Evolutionary conservation across 306 rosid genomes (phyloP), one percentile per base, ranked within the genome.

Genomic region (Nissolia schottii): DNA sequence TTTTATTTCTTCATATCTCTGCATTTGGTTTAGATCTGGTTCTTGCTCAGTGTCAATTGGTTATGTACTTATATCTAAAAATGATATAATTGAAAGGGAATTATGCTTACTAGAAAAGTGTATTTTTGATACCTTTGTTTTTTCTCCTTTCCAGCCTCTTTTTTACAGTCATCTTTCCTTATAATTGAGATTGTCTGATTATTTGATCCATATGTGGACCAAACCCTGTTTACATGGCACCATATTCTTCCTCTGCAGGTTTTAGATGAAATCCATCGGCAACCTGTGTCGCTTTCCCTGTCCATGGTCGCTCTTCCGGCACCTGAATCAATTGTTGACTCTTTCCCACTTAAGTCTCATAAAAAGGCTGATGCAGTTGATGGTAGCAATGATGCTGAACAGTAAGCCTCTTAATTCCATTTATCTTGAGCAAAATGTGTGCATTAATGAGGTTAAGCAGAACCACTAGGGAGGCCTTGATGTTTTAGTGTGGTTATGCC

Each of bases 301-400:
- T 91, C 95, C 13, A 84, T 90, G 91, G 95, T 87, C 78, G 89
- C 97, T n/a, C 85, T 87, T 32, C 97, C 99, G 7, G 99, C 99
- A 15, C 96, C 99, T 5, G 95, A 85, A 77, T 85, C 94, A 65
- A 51, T 94, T 7, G 97, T 94, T 5, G 89, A 94, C 66, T 91
- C 97, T 51, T 89, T 94, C 68, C 97, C 98, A 64, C 87, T 91
- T 16, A 89, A 86, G 79, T 77, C 85, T 64, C 95, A 91, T 81
- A 80, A 81, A 51, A 89, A 83, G 90, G 80, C 70, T 58, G 86
- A 83, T 78, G 51, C 60, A 35, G 49, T 75, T 48, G 80, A 84
- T 59, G 84, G 68, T 56, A 68, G 83, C 68, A 86, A 55, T 51
- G 93, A 85, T 48, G 74, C 69, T 70, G 90, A 85, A 80, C 97